phyloP scores from a whole-genome alignment of 2,329 filamentous ascomycete species.

The Claviceps humidiphila region DNA sequence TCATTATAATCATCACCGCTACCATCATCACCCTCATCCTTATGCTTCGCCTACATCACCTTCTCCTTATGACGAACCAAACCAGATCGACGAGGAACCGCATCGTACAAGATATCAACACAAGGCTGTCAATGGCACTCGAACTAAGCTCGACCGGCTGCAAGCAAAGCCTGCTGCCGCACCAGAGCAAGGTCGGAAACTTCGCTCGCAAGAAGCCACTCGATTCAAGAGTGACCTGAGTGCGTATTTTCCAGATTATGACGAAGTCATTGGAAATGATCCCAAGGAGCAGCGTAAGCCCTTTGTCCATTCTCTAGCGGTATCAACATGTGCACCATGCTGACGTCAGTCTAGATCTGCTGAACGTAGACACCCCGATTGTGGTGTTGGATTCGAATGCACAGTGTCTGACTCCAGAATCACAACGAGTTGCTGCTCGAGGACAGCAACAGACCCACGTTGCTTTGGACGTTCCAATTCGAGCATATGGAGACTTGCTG shows the following conservation, averaged over 20 bases:
- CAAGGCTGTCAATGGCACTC: constrained; percentile 48
- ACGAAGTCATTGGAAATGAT: constrained; percentile 82
- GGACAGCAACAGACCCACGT: not conserved
- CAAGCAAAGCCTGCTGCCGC: constrained; percentile 34
- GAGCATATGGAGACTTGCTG: constrained; percentile 41
- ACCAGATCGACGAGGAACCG: constrained; percentile 13
- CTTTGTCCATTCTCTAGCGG: not conserved
- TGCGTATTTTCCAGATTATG: constrained; percentile 85
- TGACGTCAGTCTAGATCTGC: constrained; percentile 42
- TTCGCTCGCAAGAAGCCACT: constrained; percentile 75
- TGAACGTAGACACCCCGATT: constrained; percentile 61
- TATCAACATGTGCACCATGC: not conserved
- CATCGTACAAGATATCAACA: constrained; percentile 37
- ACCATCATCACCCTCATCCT: constrained; percentile 6
- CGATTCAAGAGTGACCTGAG: constrained; percentile 85
- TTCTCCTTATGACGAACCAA: constrained; percentile 9
- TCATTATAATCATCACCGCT: constrained; percentile 4
- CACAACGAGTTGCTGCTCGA: not conserved
- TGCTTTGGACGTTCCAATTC: constrained; percentile 22
- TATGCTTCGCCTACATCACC: not conserved
- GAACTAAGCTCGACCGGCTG: constrained; percentile 45
- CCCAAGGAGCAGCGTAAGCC: constrained; percentile 62
- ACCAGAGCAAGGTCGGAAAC: constrained; percentile 55
- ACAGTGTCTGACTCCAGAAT: constrained; percentile 14
- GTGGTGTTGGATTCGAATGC: constrained; percentile 47